Conservation (phyloP, 1,284 basidiomycete genomes). For the Leccinum fallax region DNA sequence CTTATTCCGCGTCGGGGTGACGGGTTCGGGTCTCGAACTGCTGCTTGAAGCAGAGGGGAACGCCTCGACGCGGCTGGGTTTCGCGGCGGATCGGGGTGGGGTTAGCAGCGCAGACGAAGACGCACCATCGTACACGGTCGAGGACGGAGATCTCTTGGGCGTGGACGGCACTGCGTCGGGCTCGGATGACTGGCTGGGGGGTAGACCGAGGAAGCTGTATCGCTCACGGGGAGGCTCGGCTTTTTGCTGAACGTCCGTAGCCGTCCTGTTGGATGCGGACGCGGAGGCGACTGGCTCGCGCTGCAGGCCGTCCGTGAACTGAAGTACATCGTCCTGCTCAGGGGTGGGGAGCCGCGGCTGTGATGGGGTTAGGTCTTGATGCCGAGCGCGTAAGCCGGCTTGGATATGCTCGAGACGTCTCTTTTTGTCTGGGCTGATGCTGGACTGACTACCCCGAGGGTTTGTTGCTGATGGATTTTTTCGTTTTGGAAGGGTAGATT, state of each 20-base stretch:
- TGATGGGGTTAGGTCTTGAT: not conserved
- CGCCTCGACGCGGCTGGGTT: not conserved
- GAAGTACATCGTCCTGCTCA: slow-evolving; percentile 14
- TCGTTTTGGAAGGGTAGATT: slow-evolving; percentile 4
- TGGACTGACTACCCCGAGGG: too few species aligned
- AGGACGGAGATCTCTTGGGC: not conserved
- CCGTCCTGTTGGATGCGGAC: not conserved
- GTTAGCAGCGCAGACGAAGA: slow-evolving; percentile 17
- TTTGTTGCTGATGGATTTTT: not conserved
- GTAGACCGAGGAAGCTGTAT: slow-evolving; percentile 28
- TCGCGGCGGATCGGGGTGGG: slow-evolving; percentile 21
- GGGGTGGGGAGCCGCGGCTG: not conserved
- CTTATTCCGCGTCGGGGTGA: slow-evolving; percentile 27
- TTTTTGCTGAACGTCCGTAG: slow-evolving; percentile 7
- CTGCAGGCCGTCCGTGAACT: slow-evolving; percentile 14
- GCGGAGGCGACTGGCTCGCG: not conserved
- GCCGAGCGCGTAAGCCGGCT: slow-evolving; percentile 15
- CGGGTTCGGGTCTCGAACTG: slow-evolving; percentile 7
- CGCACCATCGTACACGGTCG: not conserved
- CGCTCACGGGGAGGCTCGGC: not conserved
- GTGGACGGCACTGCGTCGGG: not conserved
- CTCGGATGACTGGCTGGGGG: not conserved
- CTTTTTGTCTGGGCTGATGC: not conserved
- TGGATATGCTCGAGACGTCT: slow-evolving; percentile 16
- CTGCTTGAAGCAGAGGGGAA: not conserved